Base-by-base conservation (phyloP, 2,329 filamentous ascomycete species). In the Diaporthe aspalathi region DNA sequence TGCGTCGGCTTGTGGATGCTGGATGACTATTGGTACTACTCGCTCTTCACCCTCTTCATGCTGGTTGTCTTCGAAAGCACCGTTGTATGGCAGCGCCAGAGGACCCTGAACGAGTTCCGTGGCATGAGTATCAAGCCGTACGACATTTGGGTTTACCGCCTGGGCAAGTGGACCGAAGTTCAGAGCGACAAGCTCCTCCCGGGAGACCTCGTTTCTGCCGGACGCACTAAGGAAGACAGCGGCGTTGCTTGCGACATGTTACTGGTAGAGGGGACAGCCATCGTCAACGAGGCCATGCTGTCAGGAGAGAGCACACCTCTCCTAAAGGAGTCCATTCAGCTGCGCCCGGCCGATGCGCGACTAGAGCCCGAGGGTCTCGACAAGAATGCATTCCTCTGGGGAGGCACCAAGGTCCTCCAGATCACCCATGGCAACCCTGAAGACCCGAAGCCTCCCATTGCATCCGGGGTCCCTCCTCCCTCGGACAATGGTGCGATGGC, bases 11-110 rank as follows among this genome's bases (percentile, higher is more conserved):
- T 99, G 73, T 99, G 96, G 96, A 94, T 98, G 91, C 85, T 99
- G 79, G 96, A 99, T 79, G 97, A 99, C 83, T 99, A 98, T 84
- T 99, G 97, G 96, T 99, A 99, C 86, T 99, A 99, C 84, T 98
- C 96, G 73, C 89, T 99, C 24, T 99, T 99, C 83, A 99, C 97
- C 0, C 91, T 99, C 27, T 95, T 98, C 85, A 99, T 99, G 97
- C 90, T 99, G 70, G 94, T 99, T 76, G 92, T 90, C 72, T 99
- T 99, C 77, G 96, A 99, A 85, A 98, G 95, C 81, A 99, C 96
- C 2, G 97, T 99, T 47, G 97, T 99, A 20, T 99, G 96, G 97
- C 96, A 99, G 84, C 91, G 96, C 73, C 96, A 99, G 88, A 90
- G 95, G 76, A 99, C 97, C 2, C 84, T 99, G 75, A 97, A 89